Evolutionary conservation across 2,329 filamentous ascomycete genomes (phyloP).

Genomic region (Xylariaceae sp.): DNA sequence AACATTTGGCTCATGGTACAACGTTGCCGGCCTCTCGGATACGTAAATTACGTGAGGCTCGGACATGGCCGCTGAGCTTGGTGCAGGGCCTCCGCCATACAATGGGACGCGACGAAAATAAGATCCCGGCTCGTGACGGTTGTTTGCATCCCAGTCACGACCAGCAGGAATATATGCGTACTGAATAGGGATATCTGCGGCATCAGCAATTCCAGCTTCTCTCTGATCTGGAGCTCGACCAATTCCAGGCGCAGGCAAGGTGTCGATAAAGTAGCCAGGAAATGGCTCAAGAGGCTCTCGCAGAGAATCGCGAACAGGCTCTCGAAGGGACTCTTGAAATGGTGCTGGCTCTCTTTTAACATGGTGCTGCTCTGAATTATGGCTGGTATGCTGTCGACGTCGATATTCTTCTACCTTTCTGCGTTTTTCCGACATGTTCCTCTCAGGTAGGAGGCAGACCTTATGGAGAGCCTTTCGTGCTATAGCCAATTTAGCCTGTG

Average conservation of each 20-base stretch:
- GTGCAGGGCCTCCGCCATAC: slow-evolving; percentile 19
- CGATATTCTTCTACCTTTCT: not conserved
- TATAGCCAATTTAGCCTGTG: slow-evolving; percentile 25
- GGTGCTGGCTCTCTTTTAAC: slow-evolving; percentile 3
- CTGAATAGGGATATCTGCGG: slow-evolving; percentile 1
- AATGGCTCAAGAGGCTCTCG: no score
- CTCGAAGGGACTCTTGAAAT: no score
- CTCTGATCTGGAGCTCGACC: no score
- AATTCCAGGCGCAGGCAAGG: no score
- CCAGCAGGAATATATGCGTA: not conserved
- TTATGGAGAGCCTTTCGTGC: slow-evolving; percentile 19
- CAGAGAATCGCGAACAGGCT: no score
- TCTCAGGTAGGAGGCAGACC: slow-evolving; percentile 12
- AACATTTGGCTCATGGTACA: slow-evolving; percentile 10
- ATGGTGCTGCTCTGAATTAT: not conserved
- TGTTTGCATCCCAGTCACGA: slow-evolving; percentile 3
- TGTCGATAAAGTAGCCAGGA: no score
- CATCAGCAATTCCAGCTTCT: not conserved
- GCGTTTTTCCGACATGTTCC: not conserved
- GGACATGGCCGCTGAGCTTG: slow-evolving; percentile 18
- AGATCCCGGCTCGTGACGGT: slow-evolving; percentile 13
- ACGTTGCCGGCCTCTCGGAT: not conserved
- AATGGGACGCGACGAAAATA: slow-evolving; percentile 21
- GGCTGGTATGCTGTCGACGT: not conserved
- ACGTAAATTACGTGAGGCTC: slow-evolving; percentile 23